Conservation (phyloP, 1,284 basidiomycete genomes). For the Erythrobasidium hasegawianum region DNA sequence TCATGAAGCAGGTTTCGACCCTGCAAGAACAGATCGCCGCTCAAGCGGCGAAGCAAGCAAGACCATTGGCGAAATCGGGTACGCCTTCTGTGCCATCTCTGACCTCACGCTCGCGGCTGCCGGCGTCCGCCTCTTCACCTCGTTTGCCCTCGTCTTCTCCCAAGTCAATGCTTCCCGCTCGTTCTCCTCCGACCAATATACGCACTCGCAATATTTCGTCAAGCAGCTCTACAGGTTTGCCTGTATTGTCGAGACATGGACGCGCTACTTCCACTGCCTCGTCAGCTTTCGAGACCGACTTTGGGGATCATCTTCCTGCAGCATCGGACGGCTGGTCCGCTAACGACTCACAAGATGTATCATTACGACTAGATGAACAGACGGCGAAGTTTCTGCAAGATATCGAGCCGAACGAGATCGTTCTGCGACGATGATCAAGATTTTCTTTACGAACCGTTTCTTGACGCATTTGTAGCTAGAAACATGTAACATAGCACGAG, state of each 20-base stretch:
- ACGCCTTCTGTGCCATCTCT: slow-evolving; percentile 1
- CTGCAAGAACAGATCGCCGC: slow-evolving; percentile 8
- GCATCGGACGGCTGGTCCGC: slow-evolving; percentile 23
- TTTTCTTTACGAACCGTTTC: no score
- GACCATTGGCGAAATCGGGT: neutral
- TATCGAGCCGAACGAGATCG: slow-evolving; percentile 10
- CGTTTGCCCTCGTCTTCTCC: neutral
- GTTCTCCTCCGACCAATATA: neutral
- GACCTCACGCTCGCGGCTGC: neutral
- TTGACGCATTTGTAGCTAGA: no score
- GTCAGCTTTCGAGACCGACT: slow-evolving; percentile 22
- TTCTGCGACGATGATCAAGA: neutral
- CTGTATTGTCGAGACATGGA: slow-evolving; percentile 1
- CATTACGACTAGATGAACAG: slow-evolving; percentile 23
- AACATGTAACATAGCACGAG: no score
- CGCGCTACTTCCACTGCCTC: slow-evolving; percentile 16
- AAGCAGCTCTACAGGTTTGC: neutral
- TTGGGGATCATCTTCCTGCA: slow-evolving; percentile 27
- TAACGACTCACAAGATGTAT: slow-evolving; percentile 23
- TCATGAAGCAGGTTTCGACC: slow-evolving; percentile 8
- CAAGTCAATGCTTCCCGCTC: neutral
- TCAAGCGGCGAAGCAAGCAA: neutral
- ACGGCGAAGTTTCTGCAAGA: slow-evolving; percentile 28
- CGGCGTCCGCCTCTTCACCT: neutral
- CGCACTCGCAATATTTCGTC: no score